Percentiles rank a stretch among this genome's conserved stretches.
Evolutionary conservation across 371 early-diverging fungal species (phyloP).

Genomic region (Actinomortierella wolfii): DNA sequence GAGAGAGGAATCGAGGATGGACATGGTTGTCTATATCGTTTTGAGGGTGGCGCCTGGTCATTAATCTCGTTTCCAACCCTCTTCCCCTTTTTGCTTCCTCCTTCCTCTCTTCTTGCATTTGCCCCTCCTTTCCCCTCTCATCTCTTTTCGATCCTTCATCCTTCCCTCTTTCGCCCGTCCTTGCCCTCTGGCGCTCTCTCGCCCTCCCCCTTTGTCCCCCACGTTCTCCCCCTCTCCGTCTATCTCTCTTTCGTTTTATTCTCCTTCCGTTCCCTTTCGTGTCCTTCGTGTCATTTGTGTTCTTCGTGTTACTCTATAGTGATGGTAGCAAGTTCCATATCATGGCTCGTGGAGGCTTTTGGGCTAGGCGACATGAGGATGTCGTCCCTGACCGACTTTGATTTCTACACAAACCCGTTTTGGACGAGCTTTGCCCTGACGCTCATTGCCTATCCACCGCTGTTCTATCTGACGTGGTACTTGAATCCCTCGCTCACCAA

Average conservation of each 20-base stretch:
- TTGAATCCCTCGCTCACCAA: slow-evolving; percentile 35
- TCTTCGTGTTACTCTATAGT: background rate
- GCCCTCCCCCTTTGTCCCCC: background rate
- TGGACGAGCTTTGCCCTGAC: slow-evolving; percentile 37
- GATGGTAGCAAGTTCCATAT: background rate
- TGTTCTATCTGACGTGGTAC: slow-evolving; percentile 43
- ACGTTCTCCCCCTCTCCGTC: background rate
- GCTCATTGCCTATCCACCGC: slow-evolving; percentile 22
- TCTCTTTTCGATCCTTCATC: background rate
- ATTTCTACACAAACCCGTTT: slow-evolving; percentile 26
- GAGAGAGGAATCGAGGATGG: no score
- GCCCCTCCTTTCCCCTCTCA: background rate
- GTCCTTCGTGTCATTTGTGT: background rate
- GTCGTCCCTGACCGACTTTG: slow-evolving; percentile 20
- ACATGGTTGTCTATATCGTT: no score
- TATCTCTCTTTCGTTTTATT: background rate
- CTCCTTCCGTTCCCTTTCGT: background rate
- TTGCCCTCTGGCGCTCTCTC: background rate
- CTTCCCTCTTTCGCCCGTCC: background rate
- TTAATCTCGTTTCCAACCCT: background rate
- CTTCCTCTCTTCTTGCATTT: background rate
- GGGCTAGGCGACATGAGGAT: slow-evolving; percentile 29
- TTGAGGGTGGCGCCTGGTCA: no score
- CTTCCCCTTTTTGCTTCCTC: background rate
- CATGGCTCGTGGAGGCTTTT: slow-evolving; percentile 7